Percentiles rank a stretch among this genome's conserved stretches.
These are phyloP conservation scores for Kentomonas sorsogonicus DNA, from an alignment of 208 protist species.

Conservation along the genomic window DNA sequence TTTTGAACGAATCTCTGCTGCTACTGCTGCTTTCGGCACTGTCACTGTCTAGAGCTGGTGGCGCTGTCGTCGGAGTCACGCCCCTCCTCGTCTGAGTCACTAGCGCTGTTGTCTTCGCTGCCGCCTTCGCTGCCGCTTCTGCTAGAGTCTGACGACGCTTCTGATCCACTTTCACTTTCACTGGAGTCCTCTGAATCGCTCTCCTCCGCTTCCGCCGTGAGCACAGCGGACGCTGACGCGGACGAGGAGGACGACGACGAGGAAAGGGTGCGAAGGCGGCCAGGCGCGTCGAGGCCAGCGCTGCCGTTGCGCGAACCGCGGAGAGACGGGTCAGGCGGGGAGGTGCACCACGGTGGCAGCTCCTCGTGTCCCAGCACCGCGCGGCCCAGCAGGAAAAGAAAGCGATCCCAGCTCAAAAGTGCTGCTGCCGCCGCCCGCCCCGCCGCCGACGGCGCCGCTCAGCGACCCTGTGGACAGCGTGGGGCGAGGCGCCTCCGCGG, in stretches of 20 bases:
- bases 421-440: slow-evolving; percentile 30
- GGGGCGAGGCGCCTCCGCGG: slow-evolving; percentile 47
- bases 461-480: no score
- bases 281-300: no score
- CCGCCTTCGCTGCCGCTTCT: slow-evolving; percentile 1
- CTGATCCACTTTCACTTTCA: not conserved
- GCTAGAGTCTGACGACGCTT: not conserved
- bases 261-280: no score
- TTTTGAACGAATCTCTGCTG: no score
- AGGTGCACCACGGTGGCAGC: slow-evolving; percentile 47
- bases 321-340: slow-evolving; percentile 25
- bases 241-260: slow-evolving; percentile 1
- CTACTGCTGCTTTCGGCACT: no score
- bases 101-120: no score
- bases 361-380: slow-evolving; percentile 34
- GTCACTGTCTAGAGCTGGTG: no score
- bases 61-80: not conserved
- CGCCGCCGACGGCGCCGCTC: no score
- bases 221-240: not conserved
- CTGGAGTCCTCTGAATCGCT: not conserved
- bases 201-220: slow-evolving; percentile 1
- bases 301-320: no score
- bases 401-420: slow-evolving; percentile 56
- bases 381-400: slow-evolving; percentile 47
- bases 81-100: no score